Conservation (phyloP, 257 asterid genomes). For the Solanum raphanifolium region DNA sequence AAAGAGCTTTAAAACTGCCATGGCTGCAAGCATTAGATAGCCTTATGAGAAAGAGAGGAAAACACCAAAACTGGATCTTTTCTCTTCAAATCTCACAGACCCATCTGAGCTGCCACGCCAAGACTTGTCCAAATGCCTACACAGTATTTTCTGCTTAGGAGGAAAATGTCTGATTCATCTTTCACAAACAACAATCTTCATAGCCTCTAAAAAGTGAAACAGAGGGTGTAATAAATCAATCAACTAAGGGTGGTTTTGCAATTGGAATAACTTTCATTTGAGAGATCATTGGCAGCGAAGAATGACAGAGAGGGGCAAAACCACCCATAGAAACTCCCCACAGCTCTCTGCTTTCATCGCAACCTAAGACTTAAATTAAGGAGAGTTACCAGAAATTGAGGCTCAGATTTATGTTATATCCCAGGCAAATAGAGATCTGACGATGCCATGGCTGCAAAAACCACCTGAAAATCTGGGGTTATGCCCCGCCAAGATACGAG, state of each 20-base stretch:
- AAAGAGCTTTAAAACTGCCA: not conserved
- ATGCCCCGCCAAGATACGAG: conserved; percentile 19
- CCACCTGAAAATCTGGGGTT: conserved; percentile 2
- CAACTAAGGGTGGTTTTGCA: not conserved
- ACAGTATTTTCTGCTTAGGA: not conserved
- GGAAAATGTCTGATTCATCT: not conserved
- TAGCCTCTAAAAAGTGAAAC: not conserved
- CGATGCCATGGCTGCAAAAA: conserved; percentile 11
- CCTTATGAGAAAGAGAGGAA: not conserved
- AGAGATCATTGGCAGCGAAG: conserved; percentile 10
- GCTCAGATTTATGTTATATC: conserved; percentile 2
- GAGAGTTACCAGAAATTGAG: not conserved
- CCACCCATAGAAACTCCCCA: conserved; percentile 7
- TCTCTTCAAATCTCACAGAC: not conserved
- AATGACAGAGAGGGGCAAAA: conserved; percentile 1
- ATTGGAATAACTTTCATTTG: not conserved
- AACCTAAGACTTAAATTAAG: conserved; percentile 10
- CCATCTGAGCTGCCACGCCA: not conserved
- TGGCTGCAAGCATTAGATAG: not conserved
- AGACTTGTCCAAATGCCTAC: not conserved
- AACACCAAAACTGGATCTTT: not conserved
- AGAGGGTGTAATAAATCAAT: not conserved
- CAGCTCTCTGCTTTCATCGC: not conserved
- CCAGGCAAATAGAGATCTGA: not conserved
- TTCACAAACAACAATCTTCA: not conserved